Base-by-base conservation (phyloP, 108 stramenopile genomes). In the Nitzschia putrida region DNA sequence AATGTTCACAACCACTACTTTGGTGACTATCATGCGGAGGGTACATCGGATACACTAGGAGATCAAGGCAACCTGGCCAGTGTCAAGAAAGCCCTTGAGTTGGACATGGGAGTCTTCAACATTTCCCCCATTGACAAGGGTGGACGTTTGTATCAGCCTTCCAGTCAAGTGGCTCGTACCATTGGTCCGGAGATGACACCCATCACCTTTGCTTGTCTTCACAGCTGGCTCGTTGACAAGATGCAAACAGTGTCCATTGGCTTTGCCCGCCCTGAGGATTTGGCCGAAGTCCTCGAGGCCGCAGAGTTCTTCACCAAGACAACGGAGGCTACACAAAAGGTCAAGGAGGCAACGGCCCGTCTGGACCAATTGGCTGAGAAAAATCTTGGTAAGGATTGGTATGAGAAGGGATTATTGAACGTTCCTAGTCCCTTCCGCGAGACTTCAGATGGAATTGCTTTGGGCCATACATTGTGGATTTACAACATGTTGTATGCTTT, bases 81-180 rank as follows among this genome's bases (percentile, higher is more conserved):
- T 59, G 61, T 96, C 59, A 59, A 81, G 39, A 73, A 86, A 14
- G 74, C 84, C 23, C 74, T 85, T 20, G 76, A 91, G 60, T 76
- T 82, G 67, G 91, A 92, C 58, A 96, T 96, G 95, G 92, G 92
- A 43, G 64, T 66, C 38, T 66, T 66, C 29, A 38, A 49, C 44
- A 96, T 96, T 55, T 82, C 82, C 34, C 85, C 95, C 18, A 88
- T 77, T 59, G 97, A 97, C 80, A 97, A 97, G 69, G 97, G 95
- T 26, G 94, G 94, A 13, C 55, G 73, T 16, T 37, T 93, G 39
- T 93, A 93, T 52, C 78, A 74, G 2, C 92, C 92, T 51, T 85
- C 87, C 3, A 68, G 83, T 24, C 76, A 80, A 23, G 43, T 83
- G 22, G 84, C 88, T 13, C 70, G 80, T 4, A 66, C 89, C 23